These are phyloP conservation scores for Pharus latifolius DNA, from an alignment of 176 grass and related monocot genomes.

Conservation along the genomic window DNA sequence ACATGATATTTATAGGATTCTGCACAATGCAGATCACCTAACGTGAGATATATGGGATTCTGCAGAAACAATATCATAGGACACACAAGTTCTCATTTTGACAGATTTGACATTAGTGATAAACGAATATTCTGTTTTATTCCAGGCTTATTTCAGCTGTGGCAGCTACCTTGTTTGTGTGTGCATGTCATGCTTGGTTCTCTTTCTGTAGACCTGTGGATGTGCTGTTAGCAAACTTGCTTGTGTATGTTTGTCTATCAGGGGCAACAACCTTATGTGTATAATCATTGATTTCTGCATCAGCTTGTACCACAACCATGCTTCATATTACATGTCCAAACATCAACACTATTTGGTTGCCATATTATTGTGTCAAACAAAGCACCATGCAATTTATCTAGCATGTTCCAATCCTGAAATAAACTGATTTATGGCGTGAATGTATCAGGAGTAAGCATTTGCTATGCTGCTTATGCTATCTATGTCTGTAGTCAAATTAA, in stretches of 20 bases:
- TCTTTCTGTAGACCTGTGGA: background rate
- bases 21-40: too few species aligned
- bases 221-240: background rate
- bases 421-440: background rate
- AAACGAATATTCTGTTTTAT: background rate
- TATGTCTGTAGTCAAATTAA: background rate
- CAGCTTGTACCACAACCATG: background rate
- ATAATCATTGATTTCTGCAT: background rate
- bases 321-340: background rate
- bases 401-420: background rate
- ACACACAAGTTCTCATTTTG: background rate
- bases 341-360: background rate
- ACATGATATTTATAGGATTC: background rate
- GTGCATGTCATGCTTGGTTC: background rate
- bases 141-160: background rate
- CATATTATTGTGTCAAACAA: background rate
- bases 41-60: background rate
- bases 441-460: background rate
- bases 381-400: background rate
- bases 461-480: background rate
- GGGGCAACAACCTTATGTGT: background rate
- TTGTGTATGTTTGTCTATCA: background rate
- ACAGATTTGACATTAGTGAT: background rate
- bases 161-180: background rate
- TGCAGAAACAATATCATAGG: background rate